Conservation (phyloP, 2,329 filamentous ascomycete genomes). For the Tolypocladium tropicale region DNA sequence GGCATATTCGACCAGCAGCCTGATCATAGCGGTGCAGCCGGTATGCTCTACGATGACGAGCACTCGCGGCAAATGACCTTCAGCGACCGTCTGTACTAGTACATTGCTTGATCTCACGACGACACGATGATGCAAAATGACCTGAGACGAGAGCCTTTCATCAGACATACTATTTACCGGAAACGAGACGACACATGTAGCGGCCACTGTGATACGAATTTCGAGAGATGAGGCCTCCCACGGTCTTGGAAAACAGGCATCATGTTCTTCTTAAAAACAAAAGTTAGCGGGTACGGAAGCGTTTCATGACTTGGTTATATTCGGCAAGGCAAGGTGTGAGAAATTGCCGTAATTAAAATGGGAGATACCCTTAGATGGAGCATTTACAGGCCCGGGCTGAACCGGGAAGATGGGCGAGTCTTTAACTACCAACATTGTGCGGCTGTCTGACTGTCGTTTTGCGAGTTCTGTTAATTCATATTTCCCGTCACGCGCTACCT, state of each 20-base stretch:
- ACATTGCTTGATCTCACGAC: conserved; percentile 3
- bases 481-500: too few relatives aligned
- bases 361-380: neutral
- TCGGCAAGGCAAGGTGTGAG: conserved; percentile 3
- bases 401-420: neutral
- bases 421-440: neutral
- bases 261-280: neutral
- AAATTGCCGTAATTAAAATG: conserved; percentile 1
- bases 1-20: conserved; percentile 38
- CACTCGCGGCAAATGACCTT: conserved; percentile 29
- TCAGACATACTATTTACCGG: neutral
- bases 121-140: conserved; percentile 3
- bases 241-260: neutral
- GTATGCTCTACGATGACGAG: conserved; percentile 34
- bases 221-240: neutral
- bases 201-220: neutral
- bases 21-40: conserved; percentile 14
- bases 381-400: neutral
- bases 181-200: neutral
- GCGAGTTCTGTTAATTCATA: neutral
- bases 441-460: conserved; percentile 2
- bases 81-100: conserved; percentile 33
- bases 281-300: conserved; percentile 3
- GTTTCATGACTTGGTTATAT: neutral
- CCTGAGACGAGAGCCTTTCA: neutral